A percentile compares a stretch with the other conserved stretches of the same genome.
Conservation (phyloP, 2,329 filamentous ascomycete genomes). For the Colletotrichum viniferum region DNA sequence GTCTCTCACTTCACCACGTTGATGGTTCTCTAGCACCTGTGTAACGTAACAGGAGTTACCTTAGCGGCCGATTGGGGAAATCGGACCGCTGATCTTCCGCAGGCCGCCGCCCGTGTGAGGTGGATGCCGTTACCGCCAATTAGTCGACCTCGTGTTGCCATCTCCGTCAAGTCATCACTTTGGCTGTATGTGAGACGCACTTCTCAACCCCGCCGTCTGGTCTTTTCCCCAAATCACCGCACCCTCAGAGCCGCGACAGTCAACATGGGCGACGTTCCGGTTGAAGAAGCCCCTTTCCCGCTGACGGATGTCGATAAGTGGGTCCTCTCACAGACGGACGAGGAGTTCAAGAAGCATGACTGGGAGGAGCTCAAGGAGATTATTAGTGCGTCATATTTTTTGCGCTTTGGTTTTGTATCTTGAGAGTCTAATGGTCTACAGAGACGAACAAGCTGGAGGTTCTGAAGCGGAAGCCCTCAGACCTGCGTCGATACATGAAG, state of each 20-base stretch:
- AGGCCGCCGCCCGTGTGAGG: conserved; percentile 1
- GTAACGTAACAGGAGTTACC: not conserved
- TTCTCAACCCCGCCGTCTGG: not conserved
- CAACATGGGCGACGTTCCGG: conserved; percentile 44
- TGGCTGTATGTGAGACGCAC: not conserved
- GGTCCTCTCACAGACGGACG: conserved; percentile 68
- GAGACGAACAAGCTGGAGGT: conserved; percentile 68
- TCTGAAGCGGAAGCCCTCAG: conserved; percentile 81
- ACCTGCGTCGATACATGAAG: conserved; percentile 78
- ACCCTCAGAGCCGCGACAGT: not conserved
- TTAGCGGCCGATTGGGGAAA: not conserved
- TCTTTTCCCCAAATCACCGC: not conserved
- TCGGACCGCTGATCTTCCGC: conserved; percentile 20
- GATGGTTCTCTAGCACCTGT: not conserved
- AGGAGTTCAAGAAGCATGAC: conserved; percentile 70
- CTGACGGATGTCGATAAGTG: conserved; percentile 62
- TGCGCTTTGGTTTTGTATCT: not conserved
- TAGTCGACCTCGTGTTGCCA: not conserved
- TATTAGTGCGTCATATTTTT: conserved; percentile 50
- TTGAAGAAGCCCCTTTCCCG: conserved; percentile 58
- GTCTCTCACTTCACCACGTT: not conserved
- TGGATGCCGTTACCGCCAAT: not conserved
- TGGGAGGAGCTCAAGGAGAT: conserved; percentile 77
- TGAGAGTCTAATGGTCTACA: conserved; percentile 27
- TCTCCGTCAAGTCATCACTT: not conserved